Percentiles rank a stretch among this genome's conserved stretches.
Evolutionary conservation across 2,329 filamentous ascomycete species (phyloP).

Genomic region (Fusarium buxicola): DNA sequence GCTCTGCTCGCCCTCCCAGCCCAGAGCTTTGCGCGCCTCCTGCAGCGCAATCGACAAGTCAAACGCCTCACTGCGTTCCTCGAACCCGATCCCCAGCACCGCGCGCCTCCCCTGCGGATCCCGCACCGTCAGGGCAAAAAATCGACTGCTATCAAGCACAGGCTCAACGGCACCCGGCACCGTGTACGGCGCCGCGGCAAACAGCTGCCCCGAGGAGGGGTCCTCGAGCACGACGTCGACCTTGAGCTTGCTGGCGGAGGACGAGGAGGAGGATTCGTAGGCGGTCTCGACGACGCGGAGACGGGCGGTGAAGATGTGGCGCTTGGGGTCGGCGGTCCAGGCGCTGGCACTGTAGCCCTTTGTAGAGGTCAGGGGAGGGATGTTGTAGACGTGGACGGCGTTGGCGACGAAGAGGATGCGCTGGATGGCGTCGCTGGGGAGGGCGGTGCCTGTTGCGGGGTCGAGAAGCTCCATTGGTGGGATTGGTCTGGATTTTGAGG

Average conservation of each 20-base stretch:
- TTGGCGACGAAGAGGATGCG: slow-evolving; percentile 82
- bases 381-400: slow-evolving; percentile 86
- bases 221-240: slow-evolving; percentile 86
- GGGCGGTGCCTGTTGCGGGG: slow-evolving; percentile 74
- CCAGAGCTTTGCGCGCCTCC: slow-evolving; percentile 78
- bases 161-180: slow-evolving; percentile 75
- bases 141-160: slow-evolving; percentile 81
- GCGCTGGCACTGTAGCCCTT: slow-evolving; percentile 81
- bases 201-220: slow-evolving; percentile 76
- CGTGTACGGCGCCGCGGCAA: slow-evolving; percentile 86
- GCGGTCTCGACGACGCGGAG: slow-evolving; percentile 83
- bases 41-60: slow-evolving; percentile 86
- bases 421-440: slow-evolving; percentile 83
- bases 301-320: slow-evolving; percentile 87
- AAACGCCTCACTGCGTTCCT: slow-evolving; percentile 86
- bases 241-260: slow-evolving; percentile 67
- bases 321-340: slow-evolving; percentile 79
- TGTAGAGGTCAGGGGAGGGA: slow-evolving; percentile 81
- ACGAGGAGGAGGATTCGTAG: slow-evolving; percentile 51
- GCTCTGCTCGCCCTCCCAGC: slow-evolving; percentile 62
- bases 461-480: slow-evolving; percentile 72
- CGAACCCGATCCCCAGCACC: slow-evolving; percentile 85
- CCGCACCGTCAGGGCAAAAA: slow-evolving; percentile 86
- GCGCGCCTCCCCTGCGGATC: slow-evolving; percentile 82
- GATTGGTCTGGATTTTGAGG: not conserved